Conservation (phyloP, 2,329 filamentous ascomycete genomes). For the Epichloe baconii region DNA sequence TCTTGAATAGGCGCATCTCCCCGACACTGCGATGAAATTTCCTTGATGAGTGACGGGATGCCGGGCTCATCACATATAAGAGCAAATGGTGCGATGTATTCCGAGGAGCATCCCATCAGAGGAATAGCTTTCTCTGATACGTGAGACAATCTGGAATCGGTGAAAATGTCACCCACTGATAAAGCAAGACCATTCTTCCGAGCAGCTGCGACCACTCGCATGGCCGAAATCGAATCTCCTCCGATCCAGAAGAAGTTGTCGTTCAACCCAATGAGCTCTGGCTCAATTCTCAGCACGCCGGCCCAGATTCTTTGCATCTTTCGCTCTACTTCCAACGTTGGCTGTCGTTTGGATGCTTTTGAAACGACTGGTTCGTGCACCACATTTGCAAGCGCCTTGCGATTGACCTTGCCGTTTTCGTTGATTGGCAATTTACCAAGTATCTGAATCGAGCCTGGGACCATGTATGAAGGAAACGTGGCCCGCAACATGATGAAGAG, state of each 20-base stretch:
- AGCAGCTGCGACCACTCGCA: constrained; percentile 10
- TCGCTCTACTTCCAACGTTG: too few species aligned
- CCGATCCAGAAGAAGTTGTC: constrained; percentile 18
- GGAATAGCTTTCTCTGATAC: neutral
- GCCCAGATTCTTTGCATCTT: too few species aligned
- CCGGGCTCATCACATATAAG: neutral
- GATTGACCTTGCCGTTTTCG: too few species aligned
- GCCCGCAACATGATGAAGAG: neutral
- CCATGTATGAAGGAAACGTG: constrained; percentile 12
- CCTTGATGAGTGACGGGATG: neutral
- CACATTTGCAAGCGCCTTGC: too few species aligned
- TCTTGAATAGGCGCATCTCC: neutral
- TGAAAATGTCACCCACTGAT: constrained; percentile 13
- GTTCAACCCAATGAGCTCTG: neutral
- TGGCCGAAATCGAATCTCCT: constrained; percentile 17
- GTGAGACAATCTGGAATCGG: constrained; percentile 3
- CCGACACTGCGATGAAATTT: neutral
- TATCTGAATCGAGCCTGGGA: constrained; percentile 9
- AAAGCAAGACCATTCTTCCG: constrained; percentile 8
- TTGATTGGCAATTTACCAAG: too few species aligned
- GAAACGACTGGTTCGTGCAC: too few species aligned
- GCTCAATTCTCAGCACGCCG: too few species aligned
- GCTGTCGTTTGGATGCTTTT: too few species aligned
- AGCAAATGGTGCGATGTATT: neutral
- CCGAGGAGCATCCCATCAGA: neutral